These are phyloP conservation scores for Lipomyces chichibuensis DNA, from an alignment of 805 yeast species.

Conservation along the genomic window DNA sequence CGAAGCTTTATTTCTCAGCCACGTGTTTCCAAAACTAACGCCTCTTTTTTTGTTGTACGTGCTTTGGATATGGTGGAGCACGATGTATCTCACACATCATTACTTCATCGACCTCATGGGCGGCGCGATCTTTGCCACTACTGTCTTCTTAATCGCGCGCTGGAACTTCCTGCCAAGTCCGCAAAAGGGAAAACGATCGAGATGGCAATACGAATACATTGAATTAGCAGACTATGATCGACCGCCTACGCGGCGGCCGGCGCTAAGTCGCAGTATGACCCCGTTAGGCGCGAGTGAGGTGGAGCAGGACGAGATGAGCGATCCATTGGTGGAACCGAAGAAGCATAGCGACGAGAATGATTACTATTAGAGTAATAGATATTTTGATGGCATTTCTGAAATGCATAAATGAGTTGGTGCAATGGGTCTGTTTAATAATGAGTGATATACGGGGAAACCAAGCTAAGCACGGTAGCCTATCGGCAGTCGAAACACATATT, in stretches of 20 bases:
- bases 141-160: slow-evolving; percentile 70
- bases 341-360: background rate
- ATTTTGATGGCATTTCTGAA: background rate
- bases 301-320: background rate
- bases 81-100: slow-evolving; percentile 97
- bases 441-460: background rate
- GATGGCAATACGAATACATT: slow-evolving; percentile 50
- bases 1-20: slow-evolving; percentile 85
- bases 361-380: background rate
- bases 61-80: slow-evolving; percentile 97
- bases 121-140: slow-evolving; percentile 83
- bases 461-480: background rate
- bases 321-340: background rate
- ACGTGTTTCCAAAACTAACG: slow-evolving; percentile 73
- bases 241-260: background rate
- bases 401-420: too few species aligned
- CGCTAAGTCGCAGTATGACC: background rate
- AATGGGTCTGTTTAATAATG: too few species aligned
- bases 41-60: slow-evolving; percentile 74
- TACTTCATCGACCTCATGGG: slow-evolving; percentile 90
- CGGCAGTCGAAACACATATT: background rate
- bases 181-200: slow-evolving; percentile 45
- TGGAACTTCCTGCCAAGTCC: slow-evolving; percentile 63
- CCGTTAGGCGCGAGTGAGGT: background rate
- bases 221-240: slow-evolving; percentile 39